Evolutionary conservation across 441 rosid genomes (phyloP), one percentile per base, ranked within the genome.

Genomic region (Theobroma grandiflorum): DNA sequence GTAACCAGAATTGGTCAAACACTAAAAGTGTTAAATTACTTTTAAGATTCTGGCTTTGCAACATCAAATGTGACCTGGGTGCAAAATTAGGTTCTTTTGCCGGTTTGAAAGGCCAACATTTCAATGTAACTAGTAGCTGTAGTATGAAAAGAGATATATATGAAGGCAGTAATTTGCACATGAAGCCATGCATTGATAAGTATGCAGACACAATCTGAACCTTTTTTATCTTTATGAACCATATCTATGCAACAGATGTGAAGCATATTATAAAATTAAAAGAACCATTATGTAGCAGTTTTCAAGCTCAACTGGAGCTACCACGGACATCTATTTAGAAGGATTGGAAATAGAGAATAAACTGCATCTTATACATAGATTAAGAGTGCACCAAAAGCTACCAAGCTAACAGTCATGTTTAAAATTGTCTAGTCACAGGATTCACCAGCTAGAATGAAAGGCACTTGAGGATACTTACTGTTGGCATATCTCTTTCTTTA

Each of bases 401-500:
- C 26, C 69, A 7, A 37, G 52, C 12, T n/a, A 12, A 42, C 6
- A 53, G 52, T 77, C 59, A 18, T 35, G 67, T 38, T 8, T 16
- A 37, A 70, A 18, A 42, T 40, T 55, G 20, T 12, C 26, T 43
- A 26, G 63, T 59, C 40, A 69, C 18, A 18, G 20, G 57, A 78
- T 78, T 72, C 74, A 10, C 22, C 71, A 83, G 58, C 59, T 3
- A 72, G 68, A 77, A 4, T 43, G 64, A 45, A 9, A 71, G 80
- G 82, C 10, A 49, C 50, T 58, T 45, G 8, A 33, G 74, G 47
- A 78, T 52, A 78, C 93, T 89, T 85, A 93, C 99, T 87, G 93
- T 82, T 84, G 80, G 85, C 90, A 80, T 49, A 97, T 95, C 80
- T 97, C 99, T 68, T 89, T 85, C 83, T 91, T 95, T 79, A 97